Evolutionary conservation across 108 stramenopile genomes (phyloP), one percentile per base, ranked within the genome.

Genomic region (Nitzschia inconspicua): DNA sequence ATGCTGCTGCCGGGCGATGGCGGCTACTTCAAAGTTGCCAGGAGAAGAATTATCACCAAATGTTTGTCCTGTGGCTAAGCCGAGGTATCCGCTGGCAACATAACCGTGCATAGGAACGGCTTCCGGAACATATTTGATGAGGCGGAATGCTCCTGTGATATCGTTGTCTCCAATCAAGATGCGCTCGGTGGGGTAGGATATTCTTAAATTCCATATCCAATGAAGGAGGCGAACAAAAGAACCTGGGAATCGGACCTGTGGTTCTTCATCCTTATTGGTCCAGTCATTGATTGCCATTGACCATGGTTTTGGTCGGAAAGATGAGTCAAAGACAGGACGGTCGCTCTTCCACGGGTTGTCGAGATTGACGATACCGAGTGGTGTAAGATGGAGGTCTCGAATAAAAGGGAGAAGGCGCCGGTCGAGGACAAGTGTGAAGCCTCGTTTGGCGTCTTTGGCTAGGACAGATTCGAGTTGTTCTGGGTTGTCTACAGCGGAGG

Each of bases 11-110:
- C 60, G n/a, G 30, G 31, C 60, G 8, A 14, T 5, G 28, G 47
- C 30, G 23, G 34, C 10, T 11, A 19, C 20, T 20, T 62, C 60
- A 16, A 16, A 62, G 11, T 62, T 47, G 47, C 47, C 7, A 1
- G 60, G 60, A n/a, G 26, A 48, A 25, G 28, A 41, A 25, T 44
- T 46, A 18, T 22, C 47, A 20, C 60, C 60, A 48, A 62, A 62
- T 28, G 32, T 27, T 22, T 44, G 58, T 3, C 58, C 43, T 6
- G 58, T 59, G 6, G 25, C 11, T 10, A 59, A 44, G 26, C 36
- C 18, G 14, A 59, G 8, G 13, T 30, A 26, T 10, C 43, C 58
- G 18, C 22, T 29, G 3, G 39, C 20, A 8, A 43, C 14, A 39
- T 28, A 59, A 2, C 10, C 42, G 18, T 59, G 41, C 58, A 59